phyloP scores from a whole-genome alignment of 2,329 filamentous ascomycete genomes.

The Aspergillus sp. region DNA sequence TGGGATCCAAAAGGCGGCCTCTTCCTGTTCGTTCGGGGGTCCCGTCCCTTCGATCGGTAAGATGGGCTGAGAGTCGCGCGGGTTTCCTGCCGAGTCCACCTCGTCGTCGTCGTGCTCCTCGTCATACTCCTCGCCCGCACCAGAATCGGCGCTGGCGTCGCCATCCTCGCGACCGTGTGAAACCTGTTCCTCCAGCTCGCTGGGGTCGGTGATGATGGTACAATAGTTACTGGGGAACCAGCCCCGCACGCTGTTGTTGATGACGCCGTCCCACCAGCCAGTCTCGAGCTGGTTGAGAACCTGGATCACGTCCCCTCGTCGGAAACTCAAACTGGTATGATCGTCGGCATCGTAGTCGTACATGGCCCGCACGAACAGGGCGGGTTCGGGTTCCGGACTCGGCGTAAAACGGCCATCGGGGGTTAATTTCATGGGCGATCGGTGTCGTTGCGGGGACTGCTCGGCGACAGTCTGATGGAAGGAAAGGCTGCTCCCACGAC shows the following conservation, averaged over 20 bases:
- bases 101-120: slow-evolving; percentile 66
- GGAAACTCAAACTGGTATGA: slow-evolving; percentile 93
- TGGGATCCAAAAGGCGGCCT: slow-evolving; percentile 97
- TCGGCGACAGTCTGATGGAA: slow-evolving; percentile 19
- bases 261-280: slow-evolving; percentile 99
- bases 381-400: slow-evolving; percentile 46
- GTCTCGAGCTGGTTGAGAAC: slow-evolving; percentile 98
- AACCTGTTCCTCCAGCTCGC: slow-evolving; percentile 66
- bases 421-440: slow-evolving; percentile 31
- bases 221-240: slow-evolving; percentile 99
- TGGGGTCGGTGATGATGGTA: slow-evolving; percentile 74
- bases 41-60: slow-evolving; percentile 69
- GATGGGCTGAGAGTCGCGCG: slow-evolving; percentile 59
- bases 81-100: slow-evolving; percentile 66
- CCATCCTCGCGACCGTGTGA: slow-evolving; percentile 55
- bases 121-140: slow-evolving; percentile 61
- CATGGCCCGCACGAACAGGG: slow-evolving; percentile 85
- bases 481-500: slow-evolving; percentile 32
- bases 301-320: slow-evolving; percentile 95
- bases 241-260: slow-evolving; percentile 82
- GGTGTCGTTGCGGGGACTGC: slow-evolving; percentile 25
- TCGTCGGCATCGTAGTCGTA: slow-evolving; percentile 99
- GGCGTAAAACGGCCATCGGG: slow-evolving; percentile 29
- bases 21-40: slow-evolving; percentile 64
- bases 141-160: slow-evolving; percentile 50